Evolutionary conservation across 2,329 filamentous ascomycete species (phyloP), one percentile per base, ranked within the genome.

Genomic region (Fusarium protoensiforme): DNA sequence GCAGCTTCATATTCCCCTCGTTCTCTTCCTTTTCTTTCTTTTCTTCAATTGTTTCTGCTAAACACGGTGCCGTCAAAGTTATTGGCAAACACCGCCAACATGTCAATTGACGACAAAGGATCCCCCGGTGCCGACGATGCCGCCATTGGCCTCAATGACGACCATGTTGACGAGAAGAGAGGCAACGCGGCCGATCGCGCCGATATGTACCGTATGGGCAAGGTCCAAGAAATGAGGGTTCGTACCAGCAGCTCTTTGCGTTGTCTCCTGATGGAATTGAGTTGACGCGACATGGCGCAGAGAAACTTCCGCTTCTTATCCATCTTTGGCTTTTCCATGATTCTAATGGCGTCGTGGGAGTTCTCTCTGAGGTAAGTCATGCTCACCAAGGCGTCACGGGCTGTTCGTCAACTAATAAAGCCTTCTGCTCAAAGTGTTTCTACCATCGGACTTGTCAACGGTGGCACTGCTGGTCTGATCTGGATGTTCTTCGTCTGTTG

Each of bases 291-390:
- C 2, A 22, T 60, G 2, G 41, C 14, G n/a, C 18, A 84, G 79
- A 79, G 85, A 63, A 85, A 84, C 74, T 87, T 87, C 74, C 80
- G 82, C 3, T 85, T 85, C 64, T 54, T 85, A 27, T 84, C 83
- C 9, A 87, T 85, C 33, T 82, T 87, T 60, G 85, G 85, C 20
- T 87, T 87, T 64, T 83, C 84, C 1, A 84, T 83, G 65, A 84
- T 86, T 53, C 76, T 86, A 3, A 85, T 84, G 48, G 85, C 84
- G 1, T 87, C 75, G 24, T 76, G 85, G 85, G 85, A 86, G 56
- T 82, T 83, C 43, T 78, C 81, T 1, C 74, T 86, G 7, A 80
- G 83, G 74, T 83, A 71, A 64, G 27, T 58, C 11, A 16, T 18
- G 1, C n/a, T 0, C 11, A n/a, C 1, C 0, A 9, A 14, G 0